phyloP scores from a whole-genome alignment of 1,284 basidiomycete genomes.

The Trametes sp. region DNA sequence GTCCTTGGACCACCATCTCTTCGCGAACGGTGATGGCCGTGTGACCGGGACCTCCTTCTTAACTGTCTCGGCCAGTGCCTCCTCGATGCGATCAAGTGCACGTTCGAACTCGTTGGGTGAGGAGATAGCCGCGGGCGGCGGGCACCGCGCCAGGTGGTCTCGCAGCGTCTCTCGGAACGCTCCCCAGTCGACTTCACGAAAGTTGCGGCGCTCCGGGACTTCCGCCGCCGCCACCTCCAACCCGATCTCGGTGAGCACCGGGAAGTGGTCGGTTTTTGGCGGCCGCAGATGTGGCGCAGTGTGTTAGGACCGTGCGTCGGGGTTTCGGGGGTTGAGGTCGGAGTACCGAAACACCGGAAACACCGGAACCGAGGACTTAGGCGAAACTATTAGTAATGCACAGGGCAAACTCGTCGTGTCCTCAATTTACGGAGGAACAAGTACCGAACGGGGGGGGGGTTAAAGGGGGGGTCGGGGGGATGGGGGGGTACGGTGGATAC shows the following conservation, averaged over 20 bases:
- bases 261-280: slow-evolving; percentile 40
- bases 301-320: no score
- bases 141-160: background rate
- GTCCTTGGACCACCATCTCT: slow-evolving; percentile 39
- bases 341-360: no score
- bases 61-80: slow-evolving; percentile 31
- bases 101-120: slow-evolving; percentile 16
- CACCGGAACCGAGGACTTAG: no score
- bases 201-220: background rate
- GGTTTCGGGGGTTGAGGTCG: no score
- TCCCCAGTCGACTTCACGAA: slow-evolving; percentile 33
- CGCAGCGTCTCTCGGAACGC: slow-evolving; percentile 21
- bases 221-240: slow-evolving; percentile 31
- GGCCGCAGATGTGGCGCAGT: no score
- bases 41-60: slow-evolving; percentile 33
- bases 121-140: background rate
- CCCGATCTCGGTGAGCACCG: slow-evolving; percentile 29
- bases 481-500: no score
- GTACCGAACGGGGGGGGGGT: no score
- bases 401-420: no score
- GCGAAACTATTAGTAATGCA: no score
- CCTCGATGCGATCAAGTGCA: slow-evolving; percentile 41
- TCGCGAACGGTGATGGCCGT: slow-evolving; percentile 35
- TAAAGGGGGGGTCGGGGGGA: no score
- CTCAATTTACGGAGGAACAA: no score